A percentile compares a stretch with the other conserved stretches of the same genome.
phyloP scores from a whole-genome alignment of 129 eudicot genomes.

The Erigeron canadensis region DNA sequence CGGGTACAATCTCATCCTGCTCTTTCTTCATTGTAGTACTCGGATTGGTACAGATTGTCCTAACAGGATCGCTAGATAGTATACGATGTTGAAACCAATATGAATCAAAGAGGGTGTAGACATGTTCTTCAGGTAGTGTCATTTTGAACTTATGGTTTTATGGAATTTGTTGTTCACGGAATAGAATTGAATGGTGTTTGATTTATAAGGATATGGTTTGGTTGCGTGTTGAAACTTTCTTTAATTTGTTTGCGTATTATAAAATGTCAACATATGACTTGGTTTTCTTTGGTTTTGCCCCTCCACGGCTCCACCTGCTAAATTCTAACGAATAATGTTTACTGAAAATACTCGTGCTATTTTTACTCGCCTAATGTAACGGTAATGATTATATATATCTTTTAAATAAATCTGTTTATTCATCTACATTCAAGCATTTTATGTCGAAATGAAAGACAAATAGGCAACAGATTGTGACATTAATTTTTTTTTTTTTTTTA shows the following conservation, averaged over 20 bases:
- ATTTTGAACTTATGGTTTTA: background rate
- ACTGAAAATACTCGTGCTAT: too few relatives aligned
- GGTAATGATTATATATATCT: too few relatives aligned
- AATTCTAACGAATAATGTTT: too few relatives aligned
- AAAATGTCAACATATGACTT: background rate
- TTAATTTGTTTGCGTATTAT: background rate
- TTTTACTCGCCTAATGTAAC: too few relatives aligned
- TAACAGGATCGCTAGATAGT: background rate
- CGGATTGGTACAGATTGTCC: background rate
- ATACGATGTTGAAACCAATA: background rate
- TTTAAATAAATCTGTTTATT: too few relatives aligned
- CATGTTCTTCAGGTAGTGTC: background rate
- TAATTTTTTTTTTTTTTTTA: too few relatives aligned
- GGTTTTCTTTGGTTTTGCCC: background rate
- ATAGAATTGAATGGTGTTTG: background rate
- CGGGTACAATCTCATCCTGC: background rate
- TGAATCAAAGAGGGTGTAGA: background rate
- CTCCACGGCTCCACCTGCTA: too few relatives aligned
- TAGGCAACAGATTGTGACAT: too few relatives aligned
- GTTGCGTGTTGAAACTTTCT: background rate
- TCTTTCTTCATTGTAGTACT: background rate
- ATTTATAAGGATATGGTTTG: background rate
- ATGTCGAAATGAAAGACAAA: too few relatives aligned
- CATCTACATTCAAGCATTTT: too few relatives aligned
- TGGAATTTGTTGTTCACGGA: background rate